Evolutionary conservation across 768 basidiomycete genomes (phyloP).

Genomic region (Leccinum disarticulatum): DNA sequence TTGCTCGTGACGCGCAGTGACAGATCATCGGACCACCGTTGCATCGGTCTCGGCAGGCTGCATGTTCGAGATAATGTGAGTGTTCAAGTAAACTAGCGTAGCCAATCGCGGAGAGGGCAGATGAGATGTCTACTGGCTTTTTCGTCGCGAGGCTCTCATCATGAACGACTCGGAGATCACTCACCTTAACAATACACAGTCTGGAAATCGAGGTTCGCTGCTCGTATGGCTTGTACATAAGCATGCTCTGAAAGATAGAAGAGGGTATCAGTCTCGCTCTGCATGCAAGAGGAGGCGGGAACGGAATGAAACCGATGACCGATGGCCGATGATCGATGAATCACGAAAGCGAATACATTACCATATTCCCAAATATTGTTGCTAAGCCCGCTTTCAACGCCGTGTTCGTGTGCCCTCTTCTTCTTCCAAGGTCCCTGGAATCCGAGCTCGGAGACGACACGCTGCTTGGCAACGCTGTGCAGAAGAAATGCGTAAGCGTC

Average conservation of each 20-base stretch:
- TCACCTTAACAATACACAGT: conserved; percentile 31
- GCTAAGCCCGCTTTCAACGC: conserved; percentile 37
- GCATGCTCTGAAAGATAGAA: conserved; percentile 51
- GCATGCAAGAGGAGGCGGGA: neutral
- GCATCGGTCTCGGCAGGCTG: neutral
- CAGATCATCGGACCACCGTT: neutral
- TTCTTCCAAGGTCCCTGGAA: conserved; percentile 63
- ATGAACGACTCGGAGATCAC: neutral
- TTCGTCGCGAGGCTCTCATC: neutral
- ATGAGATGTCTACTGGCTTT: too few relatives aligned
- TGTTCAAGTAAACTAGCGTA: neutral
- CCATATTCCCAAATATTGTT: conserved; percentile 67
- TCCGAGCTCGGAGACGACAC: conserved; percentile 55
- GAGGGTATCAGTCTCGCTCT: neutral
- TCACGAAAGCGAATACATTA: conserved; percentile 24
- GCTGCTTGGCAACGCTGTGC: conserved; percentile 17
- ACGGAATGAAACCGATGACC: neutral
- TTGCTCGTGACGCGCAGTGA: neutral
- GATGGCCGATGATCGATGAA: neutral
- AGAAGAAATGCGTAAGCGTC: conserved; percentile 60
- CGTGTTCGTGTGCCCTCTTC: conserved; percentile 45
- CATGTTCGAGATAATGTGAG: neutral
- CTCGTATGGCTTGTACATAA: conserved; percentile 53
- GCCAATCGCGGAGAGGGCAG: neutral
- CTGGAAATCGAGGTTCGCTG: conserved; percentile 40